Conservation (phyloP, 78 protist genomes). For the Bigelowiella natans region DNA sequence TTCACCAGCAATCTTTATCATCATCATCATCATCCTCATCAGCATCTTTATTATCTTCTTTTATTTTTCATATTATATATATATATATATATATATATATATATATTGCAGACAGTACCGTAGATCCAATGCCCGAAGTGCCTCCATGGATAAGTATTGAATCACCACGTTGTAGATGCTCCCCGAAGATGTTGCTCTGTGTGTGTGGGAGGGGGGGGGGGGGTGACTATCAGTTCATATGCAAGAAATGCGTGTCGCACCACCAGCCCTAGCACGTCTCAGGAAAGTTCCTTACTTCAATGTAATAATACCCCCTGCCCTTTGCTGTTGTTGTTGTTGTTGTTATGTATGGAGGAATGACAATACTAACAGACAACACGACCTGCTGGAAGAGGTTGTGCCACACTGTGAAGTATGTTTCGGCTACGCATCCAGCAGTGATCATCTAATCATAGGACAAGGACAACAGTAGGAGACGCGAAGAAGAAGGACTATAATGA, state of each 20-base stretch:
- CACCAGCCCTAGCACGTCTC: too few species aligned
- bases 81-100: too few species aligned
- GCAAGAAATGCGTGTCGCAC: too few species aligned
- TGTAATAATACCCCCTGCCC: too few species aligned
- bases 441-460: background rate
- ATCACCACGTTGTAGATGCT: background rate
- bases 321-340: background rate
- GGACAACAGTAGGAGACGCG: background rate
- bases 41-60: too few species aligned
- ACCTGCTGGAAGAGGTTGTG: background rate
- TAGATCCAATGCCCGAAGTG: background rate
- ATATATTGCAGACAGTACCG: too few species aligned
- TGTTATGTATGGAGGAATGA: background rate
- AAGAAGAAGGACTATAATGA: background rate
- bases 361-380: too few species aligned
- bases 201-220: background rate
- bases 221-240: background rate
- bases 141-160: background rate
- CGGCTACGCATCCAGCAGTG: background rate
- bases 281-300: too few species aligned
- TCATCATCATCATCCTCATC: too few species aligned
- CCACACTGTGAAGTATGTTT: background rate
- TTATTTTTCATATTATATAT: too few species aligned
- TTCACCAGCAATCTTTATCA: too few species aligned
- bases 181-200: background rate